Percentiles rank a stretch among this genome's conserved stretches.
Evolutionary conservation across 805 yeast species (phyloP).

Genomic region (Scheffersomyces ergatensis): DNA sequence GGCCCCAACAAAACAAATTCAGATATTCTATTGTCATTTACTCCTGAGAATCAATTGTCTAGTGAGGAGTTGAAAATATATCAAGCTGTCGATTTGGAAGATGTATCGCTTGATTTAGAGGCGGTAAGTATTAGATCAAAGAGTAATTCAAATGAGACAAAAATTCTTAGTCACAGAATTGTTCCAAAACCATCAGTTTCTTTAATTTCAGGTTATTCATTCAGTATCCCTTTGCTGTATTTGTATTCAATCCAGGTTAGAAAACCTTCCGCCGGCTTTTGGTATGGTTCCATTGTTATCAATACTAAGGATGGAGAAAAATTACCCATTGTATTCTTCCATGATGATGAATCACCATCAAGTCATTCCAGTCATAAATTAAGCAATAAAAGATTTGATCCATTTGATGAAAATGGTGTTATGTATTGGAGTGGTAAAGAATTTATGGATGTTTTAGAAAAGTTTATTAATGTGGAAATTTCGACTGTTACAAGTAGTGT

Average conservation of each 20-base stretch:
- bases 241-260: slow-evolving; percentile 81
- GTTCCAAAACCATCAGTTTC: slow-evolving; percentile 54
- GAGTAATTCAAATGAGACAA: neutral
- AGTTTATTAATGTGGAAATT: slow-evolving; percentile 59
- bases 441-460: slow-evolving; percentile 55
- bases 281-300: slow-evolving; percentile 85
- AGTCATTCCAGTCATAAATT: slow-evolving; percentile 61
- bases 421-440: slow-evolving; percentile 92
- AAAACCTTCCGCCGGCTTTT: slow-evolving; percentile 81
- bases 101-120: slow-evolving; percentile 17
- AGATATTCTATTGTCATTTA: slow-evolving; percentile 65
- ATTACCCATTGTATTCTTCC: slow-evolving; percentile 86
- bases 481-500: slow-evolving; percentile 73
- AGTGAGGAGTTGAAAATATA: slow-evolving; percentile 45
- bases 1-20: slow-evolving; percentile 50
- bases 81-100: slow-evolving; percentile 48
- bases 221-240: slow-evolving; percentile 56
- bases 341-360: slow-evolving; percentile 82
- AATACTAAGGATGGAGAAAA: slow-evolving; percentile 67
- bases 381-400: slow-evolving; percentile 66
- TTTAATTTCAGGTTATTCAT: slow-evolving; percentile 62
- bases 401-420: slow-evolving; percentile 55
- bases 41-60: slow-evolving; percentile 55
- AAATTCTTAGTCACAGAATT: slow-evolving; percentile 10
- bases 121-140: slow-evolving; percentile 9